Evolutionary conservation across 2,329 filamentous ascomycete genomes (phyloP).

Genomic region (Coniochaeta prunicola): DNA sequence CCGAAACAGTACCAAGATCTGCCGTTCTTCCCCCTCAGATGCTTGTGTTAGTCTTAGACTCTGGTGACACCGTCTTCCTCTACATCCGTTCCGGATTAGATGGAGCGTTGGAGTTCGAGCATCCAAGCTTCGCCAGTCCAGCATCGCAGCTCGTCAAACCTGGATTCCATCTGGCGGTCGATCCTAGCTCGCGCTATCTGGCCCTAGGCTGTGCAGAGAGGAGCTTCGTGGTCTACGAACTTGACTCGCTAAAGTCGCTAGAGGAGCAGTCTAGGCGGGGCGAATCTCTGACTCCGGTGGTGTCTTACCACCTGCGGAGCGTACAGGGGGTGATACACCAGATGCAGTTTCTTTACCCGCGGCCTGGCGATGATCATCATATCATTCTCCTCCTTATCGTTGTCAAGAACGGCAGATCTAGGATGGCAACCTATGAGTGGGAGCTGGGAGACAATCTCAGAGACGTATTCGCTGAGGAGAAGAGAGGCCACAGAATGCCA

Average conservation of each 20-base stretch:
- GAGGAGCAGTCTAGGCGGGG: constrained; percentile 38
- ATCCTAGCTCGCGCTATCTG: constrained; percentile 63
- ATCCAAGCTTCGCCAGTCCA: constrained; percentile 52
- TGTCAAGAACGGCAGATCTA: constrained; percentile 38
- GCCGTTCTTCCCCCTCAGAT: constrained; percentile 64
- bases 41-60: constrained; percentile 68
- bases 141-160: constrained; percentile 43
- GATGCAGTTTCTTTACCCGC: constrained; percentile 78
- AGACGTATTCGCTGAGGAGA: constrained; percentile 36
- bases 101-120: constrained; percentile 51
- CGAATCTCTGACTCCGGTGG: constrained; percentile 52
- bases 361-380: constrained; percentile 55
- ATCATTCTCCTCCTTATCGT: constrained; percentile 70
- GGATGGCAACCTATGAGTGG: constrained; percentile 56
- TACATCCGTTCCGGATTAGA: constrained; percentile 47
- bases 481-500: constrained; percentile 42
- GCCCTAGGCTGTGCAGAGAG: constrained; percentile 66
- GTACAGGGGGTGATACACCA: constrained; percentile 73
- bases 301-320: constrained; percentile 30
- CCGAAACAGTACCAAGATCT: background rate
- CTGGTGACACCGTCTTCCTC: constrained; percentile 68
- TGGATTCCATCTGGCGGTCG: constrained; percentile 64
- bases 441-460: constrained; percentile 41
- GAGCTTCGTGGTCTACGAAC: constrained; percentile 63
- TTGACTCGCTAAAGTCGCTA: constrained; percentile 49